Evolutionary conservation across 192 early-diverging fungal species (phyloP), one percentile per base, ranked within the genome.

Genomic region (Entomortierella beljakovae): DNA sequence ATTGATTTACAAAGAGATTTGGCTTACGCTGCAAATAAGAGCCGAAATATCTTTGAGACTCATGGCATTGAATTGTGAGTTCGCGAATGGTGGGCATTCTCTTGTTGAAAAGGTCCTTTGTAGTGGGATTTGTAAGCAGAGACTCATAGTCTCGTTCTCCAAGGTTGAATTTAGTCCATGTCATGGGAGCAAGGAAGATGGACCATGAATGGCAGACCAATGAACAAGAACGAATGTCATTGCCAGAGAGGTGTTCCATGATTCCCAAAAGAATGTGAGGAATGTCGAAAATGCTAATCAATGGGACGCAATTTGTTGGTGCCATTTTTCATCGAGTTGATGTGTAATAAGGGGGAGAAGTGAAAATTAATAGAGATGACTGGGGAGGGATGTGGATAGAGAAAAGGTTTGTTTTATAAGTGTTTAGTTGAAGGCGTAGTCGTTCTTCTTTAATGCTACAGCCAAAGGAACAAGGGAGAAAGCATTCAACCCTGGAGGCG

Each of bases 121-220:
- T 23, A 7, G 13, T 22, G 29, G 26, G 28, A 1, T 57, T 3
- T 6, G 28, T 25, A 25, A 35, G 54, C 29, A 34, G 28, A 6
- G 2, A 1, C 5, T 11, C 52, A 40, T 40, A 57, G 8, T 63
- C 20, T 20, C 29, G 29, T 16, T 32, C 34, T 1, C 7, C 33
- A n/a, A 67, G 54, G 25, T 11, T 3, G 8, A 67, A 55, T 18
- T 26, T 16, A 2, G 40, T 26, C 54, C 64, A 67, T 26, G 25
- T 28, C 0, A 46, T 28, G 15, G 53, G 54, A 7, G 8, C 53
- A 53, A 67, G 57, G 28, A 57, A 25, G 9, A 15, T 8, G 29
- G 52, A 66, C 64, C 64, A 57, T 4, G 37, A 11, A 28, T 34
- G 53, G 20, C 40, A 66, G 29, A 66, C 64, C 3, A 56, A 40